Evolutionary conservation across 1,284 basidiomycete species (phyloP), one percentile per base, ranked within the genome.

Genomic region (Apiotrichum sp.): DNA sequence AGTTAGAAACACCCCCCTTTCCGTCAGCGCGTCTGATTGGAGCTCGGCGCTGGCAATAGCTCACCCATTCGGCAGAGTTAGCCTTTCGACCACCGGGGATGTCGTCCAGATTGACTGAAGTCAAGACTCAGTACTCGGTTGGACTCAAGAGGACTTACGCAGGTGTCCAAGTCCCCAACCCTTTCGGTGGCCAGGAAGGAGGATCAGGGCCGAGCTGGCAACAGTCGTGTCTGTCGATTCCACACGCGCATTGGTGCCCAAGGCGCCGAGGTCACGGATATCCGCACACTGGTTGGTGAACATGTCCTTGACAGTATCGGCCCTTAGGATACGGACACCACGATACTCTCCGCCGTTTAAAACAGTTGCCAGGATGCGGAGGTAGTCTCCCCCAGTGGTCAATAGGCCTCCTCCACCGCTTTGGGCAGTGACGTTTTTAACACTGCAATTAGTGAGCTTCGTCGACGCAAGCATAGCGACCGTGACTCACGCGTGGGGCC

Each of bases 131-230:
- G 29, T 29, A 38, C 36, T 38, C 11, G n/a, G 42, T 11, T n/a
- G n/a, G 45, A 33, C 14, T 33, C 36, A 29, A 42, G 16, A 48
- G 3, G 3, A 56, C 62, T 35, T 42, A 64, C 62, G 36, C 10
- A 65, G 54, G 56, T 62, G 61, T 1, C 58, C 60, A 35, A 65
- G 53, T 22, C 60, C 62, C 62, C 62, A 65, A 7, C 60, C 64
- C 41, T 65, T 65, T 35, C 44, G 38, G 51, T 58, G 41, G 4
- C 39, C 10, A n/a, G 11, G 38, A 36, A 63, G 50, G 31, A 65
- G 47, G 22, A 49, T 48, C 9, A 65, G 46, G 7, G 50, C 51
- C 6, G 41, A 38, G 33, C 44, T 51, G 0, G 58, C 58, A 6
- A 38, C 43, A 7, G 39, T 36, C 16, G 39, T 31, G 43, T 64